These are phyloP conservation scores for Penicillium riverlandense DNA, from an alignment of 495 filamentous ascomycete genomes.

Conservation along the genomic window DNA sequence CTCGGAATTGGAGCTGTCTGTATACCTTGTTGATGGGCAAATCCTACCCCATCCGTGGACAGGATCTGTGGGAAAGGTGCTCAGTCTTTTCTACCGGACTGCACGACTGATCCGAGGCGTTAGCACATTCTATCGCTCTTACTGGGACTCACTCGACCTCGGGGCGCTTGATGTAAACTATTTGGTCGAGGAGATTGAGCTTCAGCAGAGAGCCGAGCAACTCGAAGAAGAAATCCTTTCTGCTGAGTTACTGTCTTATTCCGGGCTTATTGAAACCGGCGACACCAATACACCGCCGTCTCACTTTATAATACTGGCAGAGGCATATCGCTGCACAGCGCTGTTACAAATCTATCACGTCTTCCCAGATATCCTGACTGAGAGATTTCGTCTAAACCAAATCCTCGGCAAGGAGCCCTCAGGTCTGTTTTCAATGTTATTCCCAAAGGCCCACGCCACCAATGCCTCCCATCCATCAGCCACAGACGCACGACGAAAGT, in stretches of 20 bases:
- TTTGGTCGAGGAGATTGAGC: slow-evolving; percentile 14
- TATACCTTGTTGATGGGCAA: slow-evolving; percentile 19
- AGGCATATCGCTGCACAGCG: slow-evolving; percentile 17
- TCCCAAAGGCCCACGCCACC: not conserved
- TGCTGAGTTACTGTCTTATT: slow-evolving; percentile 15
- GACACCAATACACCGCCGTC: slow-evolving; percentile 19
- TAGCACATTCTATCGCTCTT: slow-evolving; percentile 8
- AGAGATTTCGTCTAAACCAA: slow-evolving; percentile 7
- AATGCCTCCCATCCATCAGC: slow-evolving; percentile 1
- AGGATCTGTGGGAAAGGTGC: slow-evolving; percentile 13
- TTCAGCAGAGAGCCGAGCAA: slow-evolving; percentile 11
- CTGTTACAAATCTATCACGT: slow-evolving; percentile 21
- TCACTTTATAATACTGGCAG: slow-evolving; percentile 18
- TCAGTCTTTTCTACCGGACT: slow-evolving; percentile 14
- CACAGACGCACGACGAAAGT: slow-evolving; percentile 9
- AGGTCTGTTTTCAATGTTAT: slow-evolving; percentile 13
- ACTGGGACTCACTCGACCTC: slow-evolving; percentile 4
- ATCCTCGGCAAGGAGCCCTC: slow-evolving; percentile 3
- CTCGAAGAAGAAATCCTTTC: slow-evolving; percentile 17
- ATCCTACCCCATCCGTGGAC: slow-evolving; percentile 18
- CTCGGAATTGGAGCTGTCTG: slow-evolving; percentile 9
- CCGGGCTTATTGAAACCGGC: slow-evolving; percentile 16
- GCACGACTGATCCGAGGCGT: slow-evolving; percentile 13
- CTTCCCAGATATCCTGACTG: slow-evolving; percentile 16
- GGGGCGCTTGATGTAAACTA: slow-evolving; percentile 11